Percentiles rank a stretch among this genome's conserved stretches.
Evolutionary conservation across 768 basidiomycete species (phyloP).

Genomic region (Omphalotus guepiniiformis): DNA sequence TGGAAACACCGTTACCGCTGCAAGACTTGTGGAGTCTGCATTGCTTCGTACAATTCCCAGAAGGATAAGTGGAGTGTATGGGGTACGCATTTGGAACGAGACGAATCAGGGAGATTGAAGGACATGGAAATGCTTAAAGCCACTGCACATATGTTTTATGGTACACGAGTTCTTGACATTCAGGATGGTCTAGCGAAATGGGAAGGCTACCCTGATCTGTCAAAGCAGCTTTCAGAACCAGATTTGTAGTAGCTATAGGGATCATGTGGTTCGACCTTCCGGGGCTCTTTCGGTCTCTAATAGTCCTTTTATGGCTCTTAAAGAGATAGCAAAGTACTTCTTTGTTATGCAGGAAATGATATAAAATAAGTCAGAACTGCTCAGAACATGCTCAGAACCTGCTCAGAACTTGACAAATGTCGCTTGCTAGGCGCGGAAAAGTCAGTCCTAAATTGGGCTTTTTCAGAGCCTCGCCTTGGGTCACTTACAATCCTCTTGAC

Average conservation of each 20-base stretch:
- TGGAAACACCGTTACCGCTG: slow-evolving; percentile 49
- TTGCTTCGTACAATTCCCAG: slow-evolving; percentile 50
- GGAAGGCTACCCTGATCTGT: slow-evolving; percentile 45
- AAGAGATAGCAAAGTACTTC: too few relatives aligned
- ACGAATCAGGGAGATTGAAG: slow-evolving; percentile 44
- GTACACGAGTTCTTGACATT: slow-evolving; percentile 37
- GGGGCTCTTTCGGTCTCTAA: too few relatives aligned
- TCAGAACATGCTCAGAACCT: too few relatives aligned
- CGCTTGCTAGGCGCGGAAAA: too few relatives aligned
- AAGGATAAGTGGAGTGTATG: slow-evolving; percentile 51
- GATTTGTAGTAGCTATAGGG: too few relatives aligned
- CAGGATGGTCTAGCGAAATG: slow-evolving; percentile 37
- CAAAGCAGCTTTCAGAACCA: too few relatives aligned
- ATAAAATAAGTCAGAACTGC: too few relatives aligned
- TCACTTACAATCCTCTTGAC: slow-evolving; percentile 43
- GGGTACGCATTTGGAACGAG: slow-evolving; percentile 53
- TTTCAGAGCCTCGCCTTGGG: slow-evolving; percentile 66
- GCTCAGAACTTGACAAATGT: too few relatives aligned
- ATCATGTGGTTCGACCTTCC: too few relatives aligned
- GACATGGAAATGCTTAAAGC: slow-evolving; percentile 55
- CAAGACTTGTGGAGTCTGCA: slow-evolving; percentile 51
- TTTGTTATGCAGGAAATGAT: too few relatives aligned
- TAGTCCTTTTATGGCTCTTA: too few relatives aligned
- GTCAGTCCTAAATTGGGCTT: too few relatives aligned
- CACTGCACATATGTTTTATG: slow-evolving; percentile 40